Base-by-base conservation (phyloP, 2,329 filamentous ascomycete species). In the Diaporthe velutina region DNA sequence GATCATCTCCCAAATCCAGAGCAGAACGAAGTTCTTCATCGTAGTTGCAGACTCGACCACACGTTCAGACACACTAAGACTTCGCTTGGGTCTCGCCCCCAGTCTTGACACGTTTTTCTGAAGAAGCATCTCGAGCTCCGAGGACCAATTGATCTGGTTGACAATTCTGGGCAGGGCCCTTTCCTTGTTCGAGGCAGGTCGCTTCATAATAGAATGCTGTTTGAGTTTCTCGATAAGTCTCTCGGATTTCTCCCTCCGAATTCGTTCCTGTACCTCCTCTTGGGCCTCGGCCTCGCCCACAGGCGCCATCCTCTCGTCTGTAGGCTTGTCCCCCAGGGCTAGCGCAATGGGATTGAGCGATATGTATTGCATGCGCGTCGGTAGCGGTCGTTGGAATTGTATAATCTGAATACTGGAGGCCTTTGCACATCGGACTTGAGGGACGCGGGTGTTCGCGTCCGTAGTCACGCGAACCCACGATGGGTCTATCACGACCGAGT, bases 71-170 rank as follows among this genome's bases (percentile, higher is more conserved):
- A 99, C 96, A 83, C 97, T 99, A 77, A 98, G 89, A 71, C 93
- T 93, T 77, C 97, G 91, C 83, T 96, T 96, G 61, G 92, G 91
- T 45, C 96, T 91, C 50, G 93, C 91, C 0, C 95, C 94, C 66
- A 99, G 92, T 50, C 96, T 88, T n/a, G 93, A 92, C 57, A 95
- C 94, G 79, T 98, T 99, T 81, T 94, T 96, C 79, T 98, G 95
- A 78, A 99, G 87, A 52, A 98, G 87, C 78, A 92, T 89, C 76
- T 97, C 93, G 74, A 99, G 88, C 83, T 99, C 97, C 86, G 93
- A 95, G 0, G 96, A 95, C 88, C 97, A 99, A 81, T 99, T 99
- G 82, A 98, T 93, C 84, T 98, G 96, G 79, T 96, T 95, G 78
- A 98, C 90, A 74, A 98, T 96, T 73, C 91, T 91, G 6, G 93